Base-by-base conservation (phyloP, 441 rosid species). In the Eruca vesicaria region DNA sequence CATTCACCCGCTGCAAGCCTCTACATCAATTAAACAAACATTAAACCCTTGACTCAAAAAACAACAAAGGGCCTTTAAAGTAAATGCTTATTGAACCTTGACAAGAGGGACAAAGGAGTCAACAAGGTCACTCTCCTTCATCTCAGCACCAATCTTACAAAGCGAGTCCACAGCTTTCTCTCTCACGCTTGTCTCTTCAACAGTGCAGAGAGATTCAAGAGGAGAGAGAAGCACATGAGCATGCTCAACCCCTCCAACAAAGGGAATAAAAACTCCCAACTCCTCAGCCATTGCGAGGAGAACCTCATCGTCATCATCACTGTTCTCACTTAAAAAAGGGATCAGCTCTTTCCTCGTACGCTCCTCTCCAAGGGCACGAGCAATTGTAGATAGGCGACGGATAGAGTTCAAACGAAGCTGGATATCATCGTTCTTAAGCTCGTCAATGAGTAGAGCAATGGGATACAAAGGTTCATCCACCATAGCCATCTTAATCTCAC, bases 281-380 rank as follows among this genome's bases (percentile, higher is more conserved):
- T 95, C 98, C 72, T 89, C 99, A 1, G 98, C 97, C 95, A 93
- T 87, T 5, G 97, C 98, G 68, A 95, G 99, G 74, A 93, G 99
- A 18, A 95, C 97, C 83, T 95, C 99, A 23, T 95, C 99, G 29
- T 95, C 99, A 29, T 95, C 99, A 9, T 95, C 98, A 63, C 92
- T 93, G 78, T 91, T 95, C 83, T 95, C 99, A 8, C 96, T 84
- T 57, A 95, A 76, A 73, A 95, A 95, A 0, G 99, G 99, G 41
- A 95, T 89, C 78, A 95, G 61, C 72, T 95, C 99, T 87, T 87
- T 93, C 20, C 98, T 84, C 0, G 99, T 93, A 66, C 98, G 83
- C 63, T 95, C 99, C 77, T 93, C 99, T 5, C 98, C 99, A 4
- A 96, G 94, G 0, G 97, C 99, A 29, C 93, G 97, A 0, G 99